Conservation (phyloP, 768 basidiomycete species). For the Podaxis rugospora region DNA sequence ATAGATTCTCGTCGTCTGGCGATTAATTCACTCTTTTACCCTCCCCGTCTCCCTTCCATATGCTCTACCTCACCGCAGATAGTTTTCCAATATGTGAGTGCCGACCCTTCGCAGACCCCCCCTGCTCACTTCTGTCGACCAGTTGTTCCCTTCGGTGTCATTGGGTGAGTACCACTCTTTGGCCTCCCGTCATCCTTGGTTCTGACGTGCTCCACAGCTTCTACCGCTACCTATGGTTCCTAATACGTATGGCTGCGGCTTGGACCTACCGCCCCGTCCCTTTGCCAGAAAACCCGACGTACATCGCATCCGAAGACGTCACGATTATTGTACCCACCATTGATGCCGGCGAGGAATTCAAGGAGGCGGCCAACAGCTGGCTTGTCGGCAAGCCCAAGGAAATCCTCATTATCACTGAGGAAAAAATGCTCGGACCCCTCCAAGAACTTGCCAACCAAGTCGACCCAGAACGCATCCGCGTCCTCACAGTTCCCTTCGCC, state of each 20-base stretch:
- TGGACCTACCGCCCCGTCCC: slow-evolving; percentile 85
- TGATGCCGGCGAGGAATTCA: slow-evolving; percentile 94
- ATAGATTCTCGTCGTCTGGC: slow-evolving; percentile 27
- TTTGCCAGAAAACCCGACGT: slow-evolving; percentile 86
- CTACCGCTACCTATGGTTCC: slow-evolving; percentile 91
- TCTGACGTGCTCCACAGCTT: slow-evolving; percentile 45
- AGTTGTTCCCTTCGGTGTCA: slow-evolving; percentile 90
- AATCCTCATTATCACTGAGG: slow-evolving; percentile 69
- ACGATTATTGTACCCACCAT: slow-evolving; percentile 97
- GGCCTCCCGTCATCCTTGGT: background rate
- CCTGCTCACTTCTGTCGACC: slow-evolving; percentile 10
- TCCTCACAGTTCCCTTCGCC: slow-evolving; percentile 87
- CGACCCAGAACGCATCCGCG: slow-evolving; percentile 78
- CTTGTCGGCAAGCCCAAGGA: slow-evolving; percentile 88
- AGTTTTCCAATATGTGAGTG: slow-evolving; percentile 85
- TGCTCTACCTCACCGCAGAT: slow-evolving; percentile 91
- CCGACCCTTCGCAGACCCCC: background rate
- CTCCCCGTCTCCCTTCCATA: slow-evolving; percentile 28
- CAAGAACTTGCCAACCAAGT: slow-evolving; percentile 88
- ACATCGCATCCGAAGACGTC: slow-evolving; percentile 87
- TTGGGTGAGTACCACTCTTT: slow-evolving; percentile 49
- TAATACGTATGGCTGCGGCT: slow-evolving; percentile 78
- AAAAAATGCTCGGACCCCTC: slow-evolving; percentile 85
- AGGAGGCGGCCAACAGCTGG: slow-evolving; percentile 90
- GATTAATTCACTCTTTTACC: slow-evolving; percentile 37